These are phyloP conservation scores for Eutrema yunnanense DNA, from an alignment of 345 rosid species.

Conservation along the genomic window DNA sequence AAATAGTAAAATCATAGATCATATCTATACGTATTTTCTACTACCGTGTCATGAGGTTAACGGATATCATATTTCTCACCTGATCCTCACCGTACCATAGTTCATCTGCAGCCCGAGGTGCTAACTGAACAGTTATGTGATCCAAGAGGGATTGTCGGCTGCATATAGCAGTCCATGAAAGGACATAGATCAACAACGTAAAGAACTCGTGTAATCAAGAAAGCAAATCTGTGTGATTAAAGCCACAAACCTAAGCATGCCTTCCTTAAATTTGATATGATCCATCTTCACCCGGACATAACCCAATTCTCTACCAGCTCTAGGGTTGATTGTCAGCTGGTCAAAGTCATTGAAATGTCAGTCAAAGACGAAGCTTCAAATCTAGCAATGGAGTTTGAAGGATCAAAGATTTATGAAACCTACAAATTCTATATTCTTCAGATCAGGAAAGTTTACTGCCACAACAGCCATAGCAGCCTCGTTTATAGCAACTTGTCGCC, in stretches of 20 bases:
- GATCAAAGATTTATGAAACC: constrained; percentile 19
- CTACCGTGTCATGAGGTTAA: neutral
- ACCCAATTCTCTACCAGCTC: constrained; percentile 93
- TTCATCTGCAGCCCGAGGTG: constrained; percentile 98
- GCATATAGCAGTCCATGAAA: constrained; percentile 23
- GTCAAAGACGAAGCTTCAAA: neutral
- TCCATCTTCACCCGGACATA: constrained; percentile 88
- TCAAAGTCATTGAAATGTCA: constrained; percentile 17
- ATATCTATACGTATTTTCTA: neutral
- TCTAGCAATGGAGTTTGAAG: neutral
- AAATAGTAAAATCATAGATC: neutral
- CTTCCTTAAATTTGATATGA: constrained; percentile 70
- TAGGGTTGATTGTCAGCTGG: constrained; percentile 83
- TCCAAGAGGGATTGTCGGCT: constrained; percentile 89
- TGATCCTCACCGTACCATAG: constrained; percentile 77
- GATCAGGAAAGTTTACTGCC: constrained; percentile 91
- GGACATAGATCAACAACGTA: neutral
- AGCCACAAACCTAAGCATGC: constrained; percentile 59
- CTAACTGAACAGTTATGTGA: constrained; percentile 90
- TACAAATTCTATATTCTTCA: constrained; percentile 82
- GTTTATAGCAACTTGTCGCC: constrained; percentile 88
- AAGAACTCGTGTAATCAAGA: neutral
- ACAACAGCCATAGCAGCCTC: constrained; percentile 96
- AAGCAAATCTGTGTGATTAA: neutral
- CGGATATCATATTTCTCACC: constrained; percentile 41